phyloP scores from a whole-genome alignment of 2,329 filamentous ascomycete genomes.

The Cercospora beticola region DNA sequence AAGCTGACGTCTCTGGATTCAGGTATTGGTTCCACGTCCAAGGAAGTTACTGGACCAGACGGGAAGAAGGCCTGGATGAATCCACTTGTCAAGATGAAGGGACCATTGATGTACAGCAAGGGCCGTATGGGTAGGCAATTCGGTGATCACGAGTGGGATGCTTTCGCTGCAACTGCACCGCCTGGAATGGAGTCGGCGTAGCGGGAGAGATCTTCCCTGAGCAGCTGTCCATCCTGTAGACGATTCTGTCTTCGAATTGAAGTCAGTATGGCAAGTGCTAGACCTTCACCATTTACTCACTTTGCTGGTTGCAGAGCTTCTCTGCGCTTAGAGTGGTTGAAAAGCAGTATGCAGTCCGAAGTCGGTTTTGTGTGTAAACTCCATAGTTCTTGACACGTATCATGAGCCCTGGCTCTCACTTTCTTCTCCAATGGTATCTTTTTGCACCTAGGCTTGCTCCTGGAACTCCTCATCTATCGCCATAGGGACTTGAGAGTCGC shows the following conservation, averaged over 20 bases:
- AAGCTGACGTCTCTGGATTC: neutral
- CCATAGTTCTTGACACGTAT: neutral
- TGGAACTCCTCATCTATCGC: neutral
- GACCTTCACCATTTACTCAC: neutral
- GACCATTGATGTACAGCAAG: constrained; percentile 19
- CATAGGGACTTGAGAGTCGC: constrained; percentile 5
- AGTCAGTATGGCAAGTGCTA: neutral
- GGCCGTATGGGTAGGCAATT: constrained; percentile 16
- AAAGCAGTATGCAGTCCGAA: neutral
- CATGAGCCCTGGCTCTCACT: neutral
- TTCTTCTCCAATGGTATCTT: neutral
- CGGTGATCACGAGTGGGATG: constrained; percentile 7
- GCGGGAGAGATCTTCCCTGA: neutral
- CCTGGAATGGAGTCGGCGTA: neutral
- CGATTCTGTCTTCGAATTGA: neutral
- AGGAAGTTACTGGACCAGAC: constrained; percentile 11
- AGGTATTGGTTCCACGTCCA: constrained; percentile 18
- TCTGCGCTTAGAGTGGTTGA: neutral
- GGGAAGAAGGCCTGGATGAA: constrained; percentile 19
- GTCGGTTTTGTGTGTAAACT: neutral
- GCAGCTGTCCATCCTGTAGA: neutral
- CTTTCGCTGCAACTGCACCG: neutral
- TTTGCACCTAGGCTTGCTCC: neutral
- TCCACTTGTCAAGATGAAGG: constrained; percentile 18
- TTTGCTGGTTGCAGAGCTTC: neutral